A percentile compares a stretch with the other conserved stretches of the same genome.
These are phyloP conservation scores for Chrysanthemum makinoi DNA, from an alignment of 129 eudicot genomes.

Conservation along the genomic window DNA sequence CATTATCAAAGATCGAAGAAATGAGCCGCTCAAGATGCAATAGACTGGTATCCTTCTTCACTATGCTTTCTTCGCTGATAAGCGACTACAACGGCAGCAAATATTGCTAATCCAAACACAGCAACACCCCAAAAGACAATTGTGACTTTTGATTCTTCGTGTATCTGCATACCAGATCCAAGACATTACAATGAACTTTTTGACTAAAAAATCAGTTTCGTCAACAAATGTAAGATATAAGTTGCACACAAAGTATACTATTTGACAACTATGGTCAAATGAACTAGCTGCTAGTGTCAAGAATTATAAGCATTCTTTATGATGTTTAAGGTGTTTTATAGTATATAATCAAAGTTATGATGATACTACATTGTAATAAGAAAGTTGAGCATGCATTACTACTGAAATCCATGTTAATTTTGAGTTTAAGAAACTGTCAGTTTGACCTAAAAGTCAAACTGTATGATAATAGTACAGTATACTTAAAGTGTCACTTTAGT, in stretches of 20 bases:
- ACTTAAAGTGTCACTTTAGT: neutral
- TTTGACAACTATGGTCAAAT: neutral
- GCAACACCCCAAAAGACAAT: conserved; percentile 28
- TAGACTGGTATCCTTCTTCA: conserved; percentile 32
- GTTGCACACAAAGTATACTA: neutral
- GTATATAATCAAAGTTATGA: neutral
- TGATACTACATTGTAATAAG: neutral
- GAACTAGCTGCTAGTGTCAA: neutral
- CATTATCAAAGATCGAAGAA: neutral
- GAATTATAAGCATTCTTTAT: neutral
- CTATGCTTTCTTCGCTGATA: conserved; percentile 25
- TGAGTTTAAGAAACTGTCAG: too few relatives aligned
- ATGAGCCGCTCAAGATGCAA: conserved; percentile 22
- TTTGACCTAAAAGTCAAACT: too few relatives aligned
- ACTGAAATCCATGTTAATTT: neutral
- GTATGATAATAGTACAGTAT: neutral
- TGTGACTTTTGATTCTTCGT: neutral
- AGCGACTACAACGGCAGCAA: conserved; percentile 29
- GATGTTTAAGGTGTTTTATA: neutral
- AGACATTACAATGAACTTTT: neutral
- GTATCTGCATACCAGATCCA: conserved; percentile 34
- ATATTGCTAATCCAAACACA: conserved; percentile 36
- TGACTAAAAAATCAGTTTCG: conserved; percentile 6
- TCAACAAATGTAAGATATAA: neutral
- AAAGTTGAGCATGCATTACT: neutral